phyloP scores from a whole-genome alignment of 2,329 filamentous ascomycete species.

The Botrytis galanthina region DNA sequence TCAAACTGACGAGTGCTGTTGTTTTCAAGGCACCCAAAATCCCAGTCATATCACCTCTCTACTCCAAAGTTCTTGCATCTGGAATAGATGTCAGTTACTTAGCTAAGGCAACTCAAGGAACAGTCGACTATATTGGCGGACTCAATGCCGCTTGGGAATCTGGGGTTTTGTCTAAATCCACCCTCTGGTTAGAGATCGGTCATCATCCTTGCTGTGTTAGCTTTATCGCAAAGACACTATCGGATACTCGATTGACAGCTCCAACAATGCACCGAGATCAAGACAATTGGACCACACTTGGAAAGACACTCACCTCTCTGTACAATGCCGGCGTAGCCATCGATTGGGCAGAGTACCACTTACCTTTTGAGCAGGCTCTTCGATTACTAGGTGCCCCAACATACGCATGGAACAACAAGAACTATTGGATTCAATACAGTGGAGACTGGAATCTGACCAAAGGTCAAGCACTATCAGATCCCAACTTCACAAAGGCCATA shows the following conservation, averaged over 20 bases:
- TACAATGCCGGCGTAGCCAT: slow-evolving; percentile 11
- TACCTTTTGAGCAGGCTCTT: background rate
- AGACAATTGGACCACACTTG: slow-evolving; percentile 3
- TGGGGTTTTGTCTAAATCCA: slow-evolving; percentile 57
- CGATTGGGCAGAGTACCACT: slow-evolving; percentile 15
- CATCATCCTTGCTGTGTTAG: slow-evolving; percentile 2
- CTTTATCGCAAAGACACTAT: background rate
- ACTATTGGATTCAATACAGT: slow-evolving; percentile 60
- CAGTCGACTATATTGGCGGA: slow-evolving; percentile 60
- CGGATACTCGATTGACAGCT: background rate
- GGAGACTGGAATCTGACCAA: slow-evolving; percentile 53
- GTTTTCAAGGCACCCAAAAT: background rate
- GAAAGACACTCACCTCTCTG: background rate
- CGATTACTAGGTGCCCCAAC: slow-evolving; percentile 45
- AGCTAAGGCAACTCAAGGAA: slow-evolving; percentile 60
- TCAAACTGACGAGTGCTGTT: slow-evolving; percentile 45
- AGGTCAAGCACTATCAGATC: slow-evolving; percentile 45
- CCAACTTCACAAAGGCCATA: slow-evolving; percentile 49
- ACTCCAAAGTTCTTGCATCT: slow-evolving; percentile 28
- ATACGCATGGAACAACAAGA: slow-evolving; percentile 67
- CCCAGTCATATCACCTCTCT: background rate
- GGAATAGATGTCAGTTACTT: slow-evolving; percentile 61
- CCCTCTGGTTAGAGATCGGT: slow-evolving; percentile 1
- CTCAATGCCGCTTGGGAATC: slow-evolving; percentile 56
- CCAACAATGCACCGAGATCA: slow-evolving; percentile 39